These are phyloP conservation scores for Schizochytrium sp. DNA, from an alignment of 108 stramenopile genomes.

Conservation along the genomic window DNA sequence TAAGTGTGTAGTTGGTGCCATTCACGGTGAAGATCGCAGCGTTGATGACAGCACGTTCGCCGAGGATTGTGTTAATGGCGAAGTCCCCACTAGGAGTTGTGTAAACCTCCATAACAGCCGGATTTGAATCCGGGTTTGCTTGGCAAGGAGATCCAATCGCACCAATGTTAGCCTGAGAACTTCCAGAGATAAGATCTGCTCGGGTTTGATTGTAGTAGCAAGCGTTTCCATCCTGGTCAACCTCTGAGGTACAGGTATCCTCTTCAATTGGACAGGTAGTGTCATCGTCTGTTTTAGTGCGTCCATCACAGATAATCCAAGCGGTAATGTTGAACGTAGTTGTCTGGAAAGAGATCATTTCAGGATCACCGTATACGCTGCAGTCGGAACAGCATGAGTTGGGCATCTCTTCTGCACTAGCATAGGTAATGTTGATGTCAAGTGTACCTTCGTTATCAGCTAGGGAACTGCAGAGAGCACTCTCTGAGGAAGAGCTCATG, in stretches of 20 bases:
- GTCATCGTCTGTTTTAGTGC: neutral
- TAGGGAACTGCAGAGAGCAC: neutral
- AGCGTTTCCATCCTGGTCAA: constrained; percentile 10
- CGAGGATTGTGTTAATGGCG: neutral
- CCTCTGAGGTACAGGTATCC: neutral
- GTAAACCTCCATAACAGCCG: constrained; percentile 36
- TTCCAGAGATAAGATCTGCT: neutral
- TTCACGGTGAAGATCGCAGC: neutral
- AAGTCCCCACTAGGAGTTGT: neutral
- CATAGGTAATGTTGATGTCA: constrained; percentile 12
- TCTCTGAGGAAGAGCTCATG: neutral
- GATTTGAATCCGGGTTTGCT: neutral
- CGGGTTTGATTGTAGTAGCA: constrained; percentile 27
- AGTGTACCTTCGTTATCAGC: neutral
- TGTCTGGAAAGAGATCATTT: neutral
- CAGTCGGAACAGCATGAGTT: constrained; percentile 14
- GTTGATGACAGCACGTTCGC: constrained; percentile 41
- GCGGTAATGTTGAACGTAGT: neutral
- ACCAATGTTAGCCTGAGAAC: neutral
- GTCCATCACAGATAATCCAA: constrained; percentile 25
- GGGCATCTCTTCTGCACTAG: neutral
- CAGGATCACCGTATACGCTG: constrained; percentile 10
- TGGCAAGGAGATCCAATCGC: constrained; percentile 50
- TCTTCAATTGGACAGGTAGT: neutral
- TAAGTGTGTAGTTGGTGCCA: neutral